Evolutionary conservation across 306 rosid species (phyloP).

Genomic region (Quercus aquifolioides): DNA sequence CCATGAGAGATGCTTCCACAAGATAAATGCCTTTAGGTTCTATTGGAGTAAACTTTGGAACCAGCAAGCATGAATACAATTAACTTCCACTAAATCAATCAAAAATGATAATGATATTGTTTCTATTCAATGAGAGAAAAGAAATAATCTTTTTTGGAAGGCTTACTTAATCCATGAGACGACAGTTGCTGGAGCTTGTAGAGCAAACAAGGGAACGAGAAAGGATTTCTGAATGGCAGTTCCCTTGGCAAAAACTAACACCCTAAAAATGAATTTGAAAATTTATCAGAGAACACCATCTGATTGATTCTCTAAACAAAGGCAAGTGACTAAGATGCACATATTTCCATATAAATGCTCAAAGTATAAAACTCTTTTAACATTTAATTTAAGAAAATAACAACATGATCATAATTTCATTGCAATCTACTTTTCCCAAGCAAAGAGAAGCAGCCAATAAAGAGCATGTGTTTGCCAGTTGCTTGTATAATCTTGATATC

Average conservation of each 20-base stretch:
- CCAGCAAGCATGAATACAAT: background rate
- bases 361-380: background rate
- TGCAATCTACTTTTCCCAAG: background rate
- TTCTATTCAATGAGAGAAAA: background rate
- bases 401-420: background rate
- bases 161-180: conserved; percentile 75
- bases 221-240: conserved; percentile 75
- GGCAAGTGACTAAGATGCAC: background rate
- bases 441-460: background rate
- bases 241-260: conserved; percentile 66
- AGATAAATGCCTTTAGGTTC: background rate
- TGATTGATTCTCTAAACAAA: background rate
- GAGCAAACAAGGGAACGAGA: conserved; percentile 69
- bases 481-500: too few relatives aligned
- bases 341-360: background rate
- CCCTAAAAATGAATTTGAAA: conserved; percentile 43
- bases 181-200: conserved; percentile 76
- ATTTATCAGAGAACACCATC: conserved; percentile 23
- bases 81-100: background rate
- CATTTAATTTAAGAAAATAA: background rate
- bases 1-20: background rate
- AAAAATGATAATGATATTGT: background rate
- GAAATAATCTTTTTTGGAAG: background rate
- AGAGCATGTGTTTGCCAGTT: background rate
- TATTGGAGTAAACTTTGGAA: conserved; percentile 6